Conservation (phyloP, 2,329 filamentous ascomycete species). For the Fusarium sp. region DNA sequence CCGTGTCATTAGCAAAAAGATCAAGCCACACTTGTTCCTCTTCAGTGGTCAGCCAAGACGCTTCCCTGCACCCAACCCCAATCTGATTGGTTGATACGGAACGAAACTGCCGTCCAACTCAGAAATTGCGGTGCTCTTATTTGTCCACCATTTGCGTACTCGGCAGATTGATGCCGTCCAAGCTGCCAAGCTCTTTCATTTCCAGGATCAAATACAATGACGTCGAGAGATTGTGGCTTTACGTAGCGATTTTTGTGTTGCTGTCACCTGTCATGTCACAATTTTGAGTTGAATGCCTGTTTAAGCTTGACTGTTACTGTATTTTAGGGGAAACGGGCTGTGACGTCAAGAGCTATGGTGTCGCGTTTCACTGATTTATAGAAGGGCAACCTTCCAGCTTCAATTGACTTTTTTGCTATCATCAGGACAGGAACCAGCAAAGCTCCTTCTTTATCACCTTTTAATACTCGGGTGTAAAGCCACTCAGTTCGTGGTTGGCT, state of each 20-base stretch:
- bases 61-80: background rate
- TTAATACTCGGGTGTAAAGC: background rate
- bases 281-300: background rate
- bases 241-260: slow-evolving; percentile 7
- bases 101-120: slow-evolving; percentile 28
- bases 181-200: background rate
- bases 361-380: slow-evolving; percentile 25
- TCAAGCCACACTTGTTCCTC: slow-evolving; percentile 29
- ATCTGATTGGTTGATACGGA: slow-evolving; percentile 28
- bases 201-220: slow-evolving; percentile 21
- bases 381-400: slow-evolving; percentile 3
- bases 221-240: slow-evolving; percentile 30
- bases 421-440: slow-evolving; percentile 8
- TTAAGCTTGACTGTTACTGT: slow-evolving; percentile 3
- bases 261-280: slow-evolving; percentile 3
- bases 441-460: slow-evolving; percentile 2
- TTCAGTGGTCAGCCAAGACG: slow-evolving; percentile 28
- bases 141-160: background rate
- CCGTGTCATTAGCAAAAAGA: slow-evolving; percentile 6
- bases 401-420: background rate
- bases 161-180: slow-evolving; percentile 36
- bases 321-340: background rate
- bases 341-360: slow-evolving; percentile 29
- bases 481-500: background rate
- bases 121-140: no score